Evolutionary conservation across 1,139 yeast genomes (phyloP), one percentile per base, ranked within the genome.

Genomic region (Saccharomyces hybrid): DNA sequence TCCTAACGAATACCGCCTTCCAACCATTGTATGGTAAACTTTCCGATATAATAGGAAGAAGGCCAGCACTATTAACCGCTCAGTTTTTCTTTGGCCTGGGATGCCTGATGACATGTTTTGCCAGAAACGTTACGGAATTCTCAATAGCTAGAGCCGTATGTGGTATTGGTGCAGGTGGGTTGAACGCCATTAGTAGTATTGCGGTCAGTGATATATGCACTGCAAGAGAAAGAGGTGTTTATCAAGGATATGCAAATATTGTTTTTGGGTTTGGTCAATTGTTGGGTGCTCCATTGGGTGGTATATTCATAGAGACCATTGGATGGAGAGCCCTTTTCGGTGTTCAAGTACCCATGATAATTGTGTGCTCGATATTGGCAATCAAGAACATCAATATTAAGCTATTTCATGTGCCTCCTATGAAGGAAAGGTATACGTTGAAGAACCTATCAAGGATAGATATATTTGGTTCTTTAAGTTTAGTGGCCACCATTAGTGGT

Each of bases 291-390:
- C 78, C 84, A 0, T 63, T 82, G 48, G 88, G 97, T 49, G 97
- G 97, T 14, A 60, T 84, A 32, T 72, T 88, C 32, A 80, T 91
- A 25, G 88, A 83, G 55, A 65, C 70, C n/a, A 76, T 82, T 60
- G 96, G 96, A 7, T 90, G 97, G 97, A 80, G 88, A 65, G 77
- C 76, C 62, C 81, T 83, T 46, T 83, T 83, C 65, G 75, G 76
- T 52, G 61, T 76, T 19, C 88, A 83, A 65, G 81, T 81, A 0
- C 97, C 97, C 0, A 69, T 86, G 46, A 80, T 88, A 2, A 47
- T 80, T 7, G 19, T 71, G 2, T 62, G 77, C 70, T 66, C 81
- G 70, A 16, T 76, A 65, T 31, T 59, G 64, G 55, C 73, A 47
- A 62, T 28, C 52, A 58, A 50, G n/a, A 65, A 64, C 62, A 55